phyloP scores from a whole-genome alignment of 768 basidiomycete genomes.

The Pleurotus tuoliensis region DNA sequence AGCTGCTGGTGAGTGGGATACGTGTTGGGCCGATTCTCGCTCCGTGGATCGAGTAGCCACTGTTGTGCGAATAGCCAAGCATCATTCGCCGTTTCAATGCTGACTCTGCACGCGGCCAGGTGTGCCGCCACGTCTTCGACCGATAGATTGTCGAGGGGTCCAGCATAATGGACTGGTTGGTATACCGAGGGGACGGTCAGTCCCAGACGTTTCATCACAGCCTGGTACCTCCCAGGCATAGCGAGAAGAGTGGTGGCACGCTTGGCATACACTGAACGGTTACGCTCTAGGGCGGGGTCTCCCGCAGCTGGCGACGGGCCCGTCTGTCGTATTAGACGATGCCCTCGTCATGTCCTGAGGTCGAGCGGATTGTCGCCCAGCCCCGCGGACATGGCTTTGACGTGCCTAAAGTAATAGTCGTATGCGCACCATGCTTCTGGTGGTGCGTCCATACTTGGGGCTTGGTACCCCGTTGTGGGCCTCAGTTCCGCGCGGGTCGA shows the following conservation, averaged over 20 bases:
- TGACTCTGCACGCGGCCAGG: not conserved
- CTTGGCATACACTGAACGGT: not conserved
- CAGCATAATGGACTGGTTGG: not conserved
- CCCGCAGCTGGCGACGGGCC: not conserved
- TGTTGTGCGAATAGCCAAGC: not conserved
- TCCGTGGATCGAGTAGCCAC: conserved; percentile 5
- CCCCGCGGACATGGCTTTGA: too few species aligned
- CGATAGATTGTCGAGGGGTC: not conserved
- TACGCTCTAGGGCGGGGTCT: not conserved
- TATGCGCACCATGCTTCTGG: too few species aligned
- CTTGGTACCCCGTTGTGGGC: too few species aligned
- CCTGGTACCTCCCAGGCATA: not conserved
- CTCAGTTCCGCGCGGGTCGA: too few species aligned
- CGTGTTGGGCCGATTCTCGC: conserved; percentile 1
- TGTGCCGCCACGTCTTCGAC: conserved; percentile 10
- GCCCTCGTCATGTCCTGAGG: too few species aligned
- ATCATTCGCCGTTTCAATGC: not conserved
- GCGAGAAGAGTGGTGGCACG: not conserved
- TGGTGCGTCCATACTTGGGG: too few species aligned
- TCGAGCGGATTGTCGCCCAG: too few species aligned
- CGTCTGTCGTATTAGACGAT: not conserved
- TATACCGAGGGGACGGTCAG: not conserved
- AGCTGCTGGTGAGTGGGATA: too few species aligned
- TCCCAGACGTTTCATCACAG: not conserved
- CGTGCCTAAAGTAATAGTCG: too few species aligned